Evolutionary conservation across 148 eudicot genomes (phyloP).

Genomic region (Vaccinium vitisidaea): DNA sequence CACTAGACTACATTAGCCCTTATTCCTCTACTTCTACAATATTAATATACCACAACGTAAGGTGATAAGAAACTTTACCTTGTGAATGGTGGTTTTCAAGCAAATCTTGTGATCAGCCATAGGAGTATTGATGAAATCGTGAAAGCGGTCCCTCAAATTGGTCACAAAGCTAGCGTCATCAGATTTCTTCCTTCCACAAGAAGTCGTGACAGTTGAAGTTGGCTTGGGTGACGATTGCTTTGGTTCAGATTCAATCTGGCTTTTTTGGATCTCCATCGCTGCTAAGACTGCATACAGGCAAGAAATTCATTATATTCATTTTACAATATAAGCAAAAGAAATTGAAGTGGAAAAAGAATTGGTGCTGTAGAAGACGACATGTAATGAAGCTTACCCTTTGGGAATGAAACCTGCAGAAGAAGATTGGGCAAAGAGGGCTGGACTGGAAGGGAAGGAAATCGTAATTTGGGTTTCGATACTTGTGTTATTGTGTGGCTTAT

Average conservation of each 20-base stretch:
- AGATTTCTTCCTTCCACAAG: constrained; percentile 7
- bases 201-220: neutral
- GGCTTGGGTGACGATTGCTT: neutral
- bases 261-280: neutral
- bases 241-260: neutral
- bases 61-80: neutral
- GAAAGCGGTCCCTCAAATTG: neutral
- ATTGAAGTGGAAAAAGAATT: neutral
- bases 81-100: constrained; percentile 4
- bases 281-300: neutral
- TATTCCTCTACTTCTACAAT: no score
- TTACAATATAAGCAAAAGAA: neutral
- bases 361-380: neutral
- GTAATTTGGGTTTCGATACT: neutral
- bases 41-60: neutral
- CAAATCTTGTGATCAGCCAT: constrained; percentile 16
- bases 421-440: neutral
- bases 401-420: neutral
- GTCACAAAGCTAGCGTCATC: neutral
- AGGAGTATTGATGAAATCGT: constrained; percentile 5
- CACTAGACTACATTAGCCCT: no score
- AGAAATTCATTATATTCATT: neutral
- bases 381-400: neutral
- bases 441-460: neutral
- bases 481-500: neutral